Base-by-base conservation (phyloP, 1,139 yeast genomes). In the Geotrichum europaeum region DNA sequence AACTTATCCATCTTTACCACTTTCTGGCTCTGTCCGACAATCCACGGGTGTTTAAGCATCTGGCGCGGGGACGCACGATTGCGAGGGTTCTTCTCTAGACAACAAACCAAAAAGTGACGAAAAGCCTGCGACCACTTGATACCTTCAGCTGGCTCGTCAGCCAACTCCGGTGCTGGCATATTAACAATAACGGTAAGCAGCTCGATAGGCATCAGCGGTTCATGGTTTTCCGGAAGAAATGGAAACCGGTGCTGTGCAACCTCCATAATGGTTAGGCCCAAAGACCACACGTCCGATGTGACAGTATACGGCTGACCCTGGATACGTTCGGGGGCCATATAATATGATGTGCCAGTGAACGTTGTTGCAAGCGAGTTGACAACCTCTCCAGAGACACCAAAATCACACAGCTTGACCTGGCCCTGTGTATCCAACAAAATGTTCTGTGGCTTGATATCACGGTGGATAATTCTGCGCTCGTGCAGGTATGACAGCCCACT, bases 301-400 rank as follows among this genome's bases (percentile, higher is more conserved):
- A 92, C 97, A 13, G 96, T 87, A 70, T 94, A 94, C 1, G 97
- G 94, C 69, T 90, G 92, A 43, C 97, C 97, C 77, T 89, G 89
- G 55, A 94, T 91, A 68, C 99, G 81, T 73, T 94, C 99, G 0
- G 99, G 99, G 0, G 98, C 98, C 99, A 94, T 94, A 73, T 94
- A 94, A 72, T 89, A 92, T 25, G 96, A 92, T 0, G 99, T 94
- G 0, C 99, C 99, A 0, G 97, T 95, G 71, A 92, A 94, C 0
- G 99, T 94, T 0, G 96, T 89, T 1, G 98, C 98, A 56, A 94
- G 77, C 0, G 97, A 90, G 72, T 92, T 87, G 28, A 92, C 97
- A 15, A 94, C 97, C 70, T 91, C 97, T 12, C 99, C 98, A 69
- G 96, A 87, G 43, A 94, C 99, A n/a, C 99, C 99, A 76, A 94